Conservation (phyloP, 225 moss, liverwort and hornwort species). For the Marchantia paleacea region DNA sequence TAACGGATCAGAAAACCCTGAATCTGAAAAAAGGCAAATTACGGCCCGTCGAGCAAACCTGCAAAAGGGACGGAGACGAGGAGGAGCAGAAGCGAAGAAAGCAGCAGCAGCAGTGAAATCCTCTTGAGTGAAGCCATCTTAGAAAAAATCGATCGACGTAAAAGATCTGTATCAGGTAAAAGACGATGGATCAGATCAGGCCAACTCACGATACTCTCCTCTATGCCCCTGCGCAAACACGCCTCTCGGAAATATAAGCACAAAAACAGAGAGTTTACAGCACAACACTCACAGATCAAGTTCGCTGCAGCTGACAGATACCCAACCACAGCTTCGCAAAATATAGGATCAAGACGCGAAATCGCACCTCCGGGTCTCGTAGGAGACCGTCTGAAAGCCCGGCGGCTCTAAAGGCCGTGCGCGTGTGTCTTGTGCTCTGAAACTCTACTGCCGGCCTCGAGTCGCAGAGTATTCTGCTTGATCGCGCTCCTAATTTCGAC, state of each 20-base stretch:
- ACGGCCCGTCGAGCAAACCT: not conserved
- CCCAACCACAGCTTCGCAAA: not conserved
- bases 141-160: not conserved
- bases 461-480: too few species aligned
- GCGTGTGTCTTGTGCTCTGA: not conserved
- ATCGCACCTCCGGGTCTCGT: not conserved
- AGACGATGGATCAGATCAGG: not conserved
- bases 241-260: too few species aligned
- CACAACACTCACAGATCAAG: conserved; percentile 1
- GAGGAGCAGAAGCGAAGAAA: conserved; percentile 29
- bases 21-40: not conserved
- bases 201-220: not conserved
- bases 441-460: not conserved
- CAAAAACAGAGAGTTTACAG: too few species aligned
- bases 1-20: not conserved
- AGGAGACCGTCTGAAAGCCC: not conserved
- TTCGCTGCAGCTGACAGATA: not conserved
- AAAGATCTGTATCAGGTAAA: not conserved
- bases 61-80: conserved; percentile 20
- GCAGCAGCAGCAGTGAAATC: conserved; percentile 20
- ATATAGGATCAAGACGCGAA: not conserved
- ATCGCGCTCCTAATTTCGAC: too few species aligned
- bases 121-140: conserved; percentile 16
- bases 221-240: too few species aligned
- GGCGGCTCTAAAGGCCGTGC: not conserved